Conservation (phyloP, 2,329 filamentous ascomycete genomes). For the Immersiporthe knoxdaviesiana region DNA sequence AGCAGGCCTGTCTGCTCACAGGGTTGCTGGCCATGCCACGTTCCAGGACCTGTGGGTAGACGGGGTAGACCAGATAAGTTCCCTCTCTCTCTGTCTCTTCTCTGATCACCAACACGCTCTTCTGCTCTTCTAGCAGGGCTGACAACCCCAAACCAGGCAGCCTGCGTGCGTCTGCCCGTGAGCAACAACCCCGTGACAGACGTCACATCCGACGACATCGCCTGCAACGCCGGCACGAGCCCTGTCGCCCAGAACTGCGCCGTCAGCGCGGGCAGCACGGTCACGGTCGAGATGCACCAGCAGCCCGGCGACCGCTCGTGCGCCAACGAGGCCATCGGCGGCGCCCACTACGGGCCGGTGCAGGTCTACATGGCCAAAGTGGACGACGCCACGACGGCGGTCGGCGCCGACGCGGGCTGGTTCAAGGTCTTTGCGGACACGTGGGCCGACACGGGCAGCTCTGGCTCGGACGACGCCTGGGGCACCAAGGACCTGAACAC, state of each 20-base stretch:
- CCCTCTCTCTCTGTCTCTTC: not conserved
- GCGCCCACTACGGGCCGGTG: conserved; percentile 56
- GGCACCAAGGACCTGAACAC: conserved; percentile 47
- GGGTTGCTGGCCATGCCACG: conserved; percentile 51
- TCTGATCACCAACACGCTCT: no score
- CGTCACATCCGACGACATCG: conserved; percentile 46
- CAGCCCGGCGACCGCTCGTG: conserved; percentile 48
- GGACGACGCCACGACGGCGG: conserved; percentile 47
- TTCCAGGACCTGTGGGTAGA: conserved; percentile 56
- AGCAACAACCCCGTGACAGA: conserved; percentile 57
- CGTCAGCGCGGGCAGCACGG: conserved; percentile 50
- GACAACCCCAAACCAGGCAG: conserved; percentile 40
- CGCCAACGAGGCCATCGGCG: conserved; percentile 53
- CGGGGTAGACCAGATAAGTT: conserved; percentile 46
- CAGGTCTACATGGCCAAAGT: conserved; percentile 54
- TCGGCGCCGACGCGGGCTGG: conserved; percentile 47
- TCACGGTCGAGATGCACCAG: conserved; percentile 60
- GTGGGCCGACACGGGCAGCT: conserved; percentile 42
- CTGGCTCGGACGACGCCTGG: conserved; percentile 50
- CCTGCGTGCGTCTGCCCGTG: conserved; percentile 52
- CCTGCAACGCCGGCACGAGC: conserved; percentile 48
- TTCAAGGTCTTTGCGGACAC: conserved; percentile 56
- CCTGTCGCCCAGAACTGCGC: conserved; percentile 47
- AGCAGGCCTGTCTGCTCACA: conserved; percentile 40
- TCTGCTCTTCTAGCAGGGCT: conserved; percentile 21